Conservation (phyloP, 2,329 filamentous ascomycete species). For the Colletotrichum liriopes region DNA sequence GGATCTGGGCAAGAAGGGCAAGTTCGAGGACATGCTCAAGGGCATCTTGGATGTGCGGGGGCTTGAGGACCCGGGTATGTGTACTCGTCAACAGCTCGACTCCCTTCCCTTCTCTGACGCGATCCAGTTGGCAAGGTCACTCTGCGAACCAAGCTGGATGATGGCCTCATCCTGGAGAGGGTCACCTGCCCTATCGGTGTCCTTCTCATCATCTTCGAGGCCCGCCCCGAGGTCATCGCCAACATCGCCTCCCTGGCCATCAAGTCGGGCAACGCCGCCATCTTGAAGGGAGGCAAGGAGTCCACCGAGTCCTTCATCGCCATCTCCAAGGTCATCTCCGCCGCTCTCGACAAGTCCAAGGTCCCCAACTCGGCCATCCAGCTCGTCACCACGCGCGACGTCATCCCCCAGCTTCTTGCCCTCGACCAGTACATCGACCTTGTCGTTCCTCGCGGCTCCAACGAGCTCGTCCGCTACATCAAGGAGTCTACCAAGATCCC, state of each 20-base stretch:
- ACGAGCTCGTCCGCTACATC: constrained; percentile 91
- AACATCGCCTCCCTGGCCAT: constrained; percentile 97
- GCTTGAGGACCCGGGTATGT: constrained; percentile 86
- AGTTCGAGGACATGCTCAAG: constrained; percentile 98
- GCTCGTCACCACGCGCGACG: constrained; percentile 93
- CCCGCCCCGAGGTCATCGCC: constrained; percentile 96
- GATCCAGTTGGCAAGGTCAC: constrained; percentile 84
- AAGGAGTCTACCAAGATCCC: constrained; percentile 94
- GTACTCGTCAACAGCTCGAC: constrained; percentile 6
- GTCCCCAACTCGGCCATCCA: constrained; percentile 93
- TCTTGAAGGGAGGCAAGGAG: constrained; percentile 96
- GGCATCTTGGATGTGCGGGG: constrained; percentile 91
- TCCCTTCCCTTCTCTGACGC: neutral
- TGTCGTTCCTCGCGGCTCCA: constrained; percentile 92
- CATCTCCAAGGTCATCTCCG: constrained; percentile 88
- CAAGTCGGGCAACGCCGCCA: constrained; percentile 97
- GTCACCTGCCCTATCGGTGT: constrained; percentile 96
- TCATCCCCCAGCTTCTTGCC: constrained; percentile 87
- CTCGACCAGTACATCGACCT: constrained; percentile 93
- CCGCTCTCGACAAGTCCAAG: constrained; percentile 78
- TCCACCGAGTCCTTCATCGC: constrained; percentile 95
- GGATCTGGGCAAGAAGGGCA: constrained; percentile 88
- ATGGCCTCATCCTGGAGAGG: constrained; percentile 87
- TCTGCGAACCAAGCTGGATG: constrained; percentile 87
- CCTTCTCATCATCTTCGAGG: constrained; percentile 98